These are phyloP conservation scores for Cercospora sp. DNA, from an alignment of 2,329 filamentous ascomycete species.

Conservation along the genomic window DNA sequence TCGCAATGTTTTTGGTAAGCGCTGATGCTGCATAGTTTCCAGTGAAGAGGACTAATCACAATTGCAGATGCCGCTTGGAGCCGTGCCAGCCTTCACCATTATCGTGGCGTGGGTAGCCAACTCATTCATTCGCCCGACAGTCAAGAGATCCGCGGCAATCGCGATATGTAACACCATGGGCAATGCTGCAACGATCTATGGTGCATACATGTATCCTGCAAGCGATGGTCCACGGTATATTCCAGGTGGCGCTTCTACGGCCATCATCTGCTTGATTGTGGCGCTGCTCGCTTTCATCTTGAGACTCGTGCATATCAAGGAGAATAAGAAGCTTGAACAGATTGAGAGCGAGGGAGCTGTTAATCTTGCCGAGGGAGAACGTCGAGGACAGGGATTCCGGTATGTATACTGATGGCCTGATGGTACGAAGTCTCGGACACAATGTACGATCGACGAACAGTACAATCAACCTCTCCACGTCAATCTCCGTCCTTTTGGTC, in stretches of 20 bases:
- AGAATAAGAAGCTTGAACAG: constrained; percentile 39
- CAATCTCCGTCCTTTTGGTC: background rate
- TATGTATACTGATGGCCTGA: constrained; percentile 6
- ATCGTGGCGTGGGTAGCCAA: constrained; percentile 34
- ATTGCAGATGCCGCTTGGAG: constrained; percentile 18
- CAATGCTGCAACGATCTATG: constrained; percentile 41
- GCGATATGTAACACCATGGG: constrained; percentile 62
- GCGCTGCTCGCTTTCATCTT: constrained; percentile 39
- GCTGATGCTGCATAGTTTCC: background rate
- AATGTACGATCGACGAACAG: background rate
- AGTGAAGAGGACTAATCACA: background rate
- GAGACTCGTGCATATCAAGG: constrained; percentile 37
- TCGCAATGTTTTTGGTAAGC: constrained; percentile 7
- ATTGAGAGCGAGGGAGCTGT: constrained; percentile 20
- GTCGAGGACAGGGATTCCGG: constrained; percentile 9
- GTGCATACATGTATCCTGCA: constrained; percentile 37
- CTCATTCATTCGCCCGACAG: constrained; percentile 53
- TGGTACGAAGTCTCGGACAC: background rate
- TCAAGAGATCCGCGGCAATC: constrained; percentile 74
- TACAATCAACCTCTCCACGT: background rate
- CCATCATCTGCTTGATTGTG: constrained; percentile 40
- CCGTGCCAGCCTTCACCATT: constrained; percentile 36
- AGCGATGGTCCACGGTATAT: constrained; percentile 42
- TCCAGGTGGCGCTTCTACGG: constrained; percentile 41
- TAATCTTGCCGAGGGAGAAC: background rate